Base-by-base conservation (phyloP, 2,329 filamentous ascomycete genomes). In the Stemphylium beticola region DNA sequence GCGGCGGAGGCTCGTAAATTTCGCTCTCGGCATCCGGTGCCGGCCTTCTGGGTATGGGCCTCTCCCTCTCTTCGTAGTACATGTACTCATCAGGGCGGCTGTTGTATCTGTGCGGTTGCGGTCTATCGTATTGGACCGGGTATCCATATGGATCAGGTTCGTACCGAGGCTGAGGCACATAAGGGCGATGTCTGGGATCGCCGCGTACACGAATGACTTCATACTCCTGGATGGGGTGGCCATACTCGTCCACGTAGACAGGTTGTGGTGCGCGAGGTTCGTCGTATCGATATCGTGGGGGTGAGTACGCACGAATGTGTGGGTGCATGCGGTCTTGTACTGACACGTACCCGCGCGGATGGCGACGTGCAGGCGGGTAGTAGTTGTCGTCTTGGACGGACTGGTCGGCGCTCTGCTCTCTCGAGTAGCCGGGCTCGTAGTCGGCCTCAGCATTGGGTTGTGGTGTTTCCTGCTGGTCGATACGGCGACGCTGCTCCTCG, bases 381-480 rank as follows among this genome's bases (percentile, higher is more conserved):
- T 67, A 66, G 8, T 45, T 45, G 8, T 72, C 68, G n/a, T 72
- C 71, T 18, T 64, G 65, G 9, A 58, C 59, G 8, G 50, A 58
- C 17, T 67, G 67, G 20, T 73, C 72, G 17, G 72, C 51, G 37
- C 71, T 75, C 5, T 66, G 66, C 31, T 75, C 71, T 18, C 72
- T 57, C 8, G 71, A 74, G 54, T 70, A 74, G 1, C 55, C 46
- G 1, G 62, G 62, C 41, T 65, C 69, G 49, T 65, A 66, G 26
- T 68, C 71, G 17, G 45, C 60, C 10, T 71, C 68, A 5, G 64
- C 60, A 24, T 64, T 67, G 15, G 72, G 73, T 17, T 74, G 69
- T 1, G 70, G 72, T 12, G 68, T 74, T 44, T 75, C 73, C 43
- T 73, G 69, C 46, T 75, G 67, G 49, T 74, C 68, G 36, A 75